Percentiles rank a stretch among this genome's conserved stretches.
Conservation (phyloP, 345 rosid species). For the Rubroshorea leprosula region DNA sequence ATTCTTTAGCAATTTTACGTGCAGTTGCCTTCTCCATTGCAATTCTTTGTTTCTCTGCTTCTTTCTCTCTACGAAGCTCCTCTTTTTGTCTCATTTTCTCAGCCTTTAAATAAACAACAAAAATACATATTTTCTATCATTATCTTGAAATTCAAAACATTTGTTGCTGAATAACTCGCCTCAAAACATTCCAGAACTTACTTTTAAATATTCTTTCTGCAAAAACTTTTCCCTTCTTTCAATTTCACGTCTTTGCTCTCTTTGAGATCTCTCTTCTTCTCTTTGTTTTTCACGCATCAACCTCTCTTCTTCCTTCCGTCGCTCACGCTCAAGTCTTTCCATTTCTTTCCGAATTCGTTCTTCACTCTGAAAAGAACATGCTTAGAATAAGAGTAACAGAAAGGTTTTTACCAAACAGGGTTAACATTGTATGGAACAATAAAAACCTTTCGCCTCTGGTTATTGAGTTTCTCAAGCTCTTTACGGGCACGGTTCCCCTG, state of each 20-base stretch:
- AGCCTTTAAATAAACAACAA: constrained; percentile 44
- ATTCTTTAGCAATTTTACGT: constrained; percentile 90
- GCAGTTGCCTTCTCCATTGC: constrained; percentile 98
- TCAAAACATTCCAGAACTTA: constrained; percentile 25
- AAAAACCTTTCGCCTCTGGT: constrained; percentile 64
- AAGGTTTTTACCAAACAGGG: background rate
- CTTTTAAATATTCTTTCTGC: constrained; percentile 71
- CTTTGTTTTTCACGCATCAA: constrained; percentile 87
- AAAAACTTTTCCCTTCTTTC: constrained; percentile 89
- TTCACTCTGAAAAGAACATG: constrained; percentile 54
- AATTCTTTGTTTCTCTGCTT: constrained; percentile 72
- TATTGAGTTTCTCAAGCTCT: constrained; percentile 76
- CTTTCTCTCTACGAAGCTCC: constrained; percentile 84
- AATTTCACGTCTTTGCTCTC: constrained; percentile 89
- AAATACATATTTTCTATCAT: constrained; percentile 3
- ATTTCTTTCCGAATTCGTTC: constrained; percentile 82
- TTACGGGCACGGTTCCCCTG: constrained; percentile 54
- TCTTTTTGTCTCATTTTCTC: constrained; percentile 86
- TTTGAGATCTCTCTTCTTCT: constrained; percentile 82
- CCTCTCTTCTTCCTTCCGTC: constrained; percentile 93
- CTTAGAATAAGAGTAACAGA: constrained; percentile 19
- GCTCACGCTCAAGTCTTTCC: constrained; percentile 92
- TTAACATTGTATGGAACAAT: constrained; percentile 1
- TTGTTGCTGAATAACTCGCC: constrained; percentile 1
- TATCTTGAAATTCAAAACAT: constrained; percentile 7